These are phyloP conservation scores for Microdochium trichocladiopsis DNA, from an alignment of 2,329 filamentous ascomycete species.

Conservation along the genomic window DNA sequence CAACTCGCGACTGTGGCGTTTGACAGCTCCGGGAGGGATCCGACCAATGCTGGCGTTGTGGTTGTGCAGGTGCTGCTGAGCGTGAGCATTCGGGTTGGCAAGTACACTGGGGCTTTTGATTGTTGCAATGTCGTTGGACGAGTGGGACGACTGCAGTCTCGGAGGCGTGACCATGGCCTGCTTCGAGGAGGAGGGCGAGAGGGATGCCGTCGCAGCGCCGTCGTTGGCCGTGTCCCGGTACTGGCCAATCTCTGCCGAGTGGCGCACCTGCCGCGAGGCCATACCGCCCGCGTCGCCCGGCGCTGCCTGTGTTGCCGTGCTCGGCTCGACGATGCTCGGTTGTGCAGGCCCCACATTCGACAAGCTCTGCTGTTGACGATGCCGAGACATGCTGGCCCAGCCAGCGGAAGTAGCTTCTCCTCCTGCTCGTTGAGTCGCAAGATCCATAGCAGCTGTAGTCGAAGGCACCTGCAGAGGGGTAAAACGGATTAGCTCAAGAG, in stretches of 20 bases:
- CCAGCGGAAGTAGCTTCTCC: constrained; percentile 42
- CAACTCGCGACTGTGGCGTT: constrained; percentile 68
- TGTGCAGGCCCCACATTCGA: constrained; percentile 35
- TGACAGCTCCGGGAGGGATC: constrained; percentile 61
- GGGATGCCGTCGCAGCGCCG: constrained; percentile 28
- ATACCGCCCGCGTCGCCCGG: constrained; percentile 38
- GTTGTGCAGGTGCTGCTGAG: constrained; percentile 61
- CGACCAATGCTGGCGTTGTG: constrained; percentile 79
- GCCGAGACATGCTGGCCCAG: constrained; percentile 59
- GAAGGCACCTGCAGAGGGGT: constrained; percentile 59
- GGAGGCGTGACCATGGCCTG: constrained; percentile 56
- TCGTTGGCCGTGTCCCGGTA: constrained; percentile 28
- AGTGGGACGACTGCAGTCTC: constrained; percentile 82
- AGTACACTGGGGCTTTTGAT: constrained; percentile 59
- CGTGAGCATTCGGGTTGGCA: constrained; percentile 48
- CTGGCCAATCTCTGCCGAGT: constrained; percentile 50
- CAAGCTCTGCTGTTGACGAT: constrained; percentile 58
- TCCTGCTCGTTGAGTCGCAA: constrained; percentile 63
- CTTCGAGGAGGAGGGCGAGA: constrained; percentile 40
- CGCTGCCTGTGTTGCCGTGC: constrained; percentile 25
- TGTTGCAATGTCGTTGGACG: constrained; percentile 81
- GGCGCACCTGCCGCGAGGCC: constrained; percentile 41
- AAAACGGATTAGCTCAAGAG: constrained; percentile 6
- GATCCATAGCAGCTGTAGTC: constrained; percentile 73
- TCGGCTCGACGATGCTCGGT: constrained; percentile 27